Evolutionary conservation across 345 rosid genomes (phyloP).

Genomic region (Brassica nigra): DNA sequence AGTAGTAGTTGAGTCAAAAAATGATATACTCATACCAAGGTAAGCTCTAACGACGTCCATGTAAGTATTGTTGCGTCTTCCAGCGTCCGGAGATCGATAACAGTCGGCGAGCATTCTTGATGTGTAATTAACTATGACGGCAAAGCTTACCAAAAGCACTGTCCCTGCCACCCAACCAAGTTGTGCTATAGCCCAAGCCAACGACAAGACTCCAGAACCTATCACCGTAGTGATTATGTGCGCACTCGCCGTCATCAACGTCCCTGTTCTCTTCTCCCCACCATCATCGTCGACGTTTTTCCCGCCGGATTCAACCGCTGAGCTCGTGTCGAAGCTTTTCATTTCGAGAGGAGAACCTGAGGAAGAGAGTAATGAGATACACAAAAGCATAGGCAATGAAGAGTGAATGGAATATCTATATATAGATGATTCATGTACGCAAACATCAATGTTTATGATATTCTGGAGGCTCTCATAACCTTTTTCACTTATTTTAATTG

Average conservation of each 20-base stretch:
- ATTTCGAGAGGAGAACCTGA: conserved; percentile 1
- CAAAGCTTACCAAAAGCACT: conserved; percentile 54
- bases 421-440: neutral
- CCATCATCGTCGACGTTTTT: conserved; percentile 77
- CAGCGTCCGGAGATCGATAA: conserved; percentile 66
- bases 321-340: neutral
- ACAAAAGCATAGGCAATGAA: neutral
- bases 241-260: conserved; percentile 48
- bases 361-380: neutral
- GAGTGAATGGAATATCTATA: neutral
- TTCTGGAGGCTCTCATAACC: neutral
- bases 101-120: conserved; percentile 69
- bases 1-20: neutral
- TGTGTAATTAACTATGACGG: conserved; percentile 70
- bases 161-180: conserved; percentile 89
- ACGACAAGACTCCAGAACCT: conserved; percentile 81
- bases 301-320: conserved; percentile 10
- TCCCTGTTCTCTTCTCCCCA: conserved; percentile 63
- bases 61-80: conserved; percentile 75
- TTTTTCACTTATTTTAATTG: neutral
- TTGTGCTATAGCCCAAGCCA: conserved; percentile 91
- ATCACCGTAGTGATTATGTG: conserved; percentile 94
- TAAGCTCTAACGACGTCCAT: conserved; percentile 71
- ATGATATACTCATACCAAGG: conserved; percentile 54
- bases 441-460: neutral